Base-by-base conservation (phyloP, 352 stramenopile genomes). In the Globisporangium camurandrum region DNA sequence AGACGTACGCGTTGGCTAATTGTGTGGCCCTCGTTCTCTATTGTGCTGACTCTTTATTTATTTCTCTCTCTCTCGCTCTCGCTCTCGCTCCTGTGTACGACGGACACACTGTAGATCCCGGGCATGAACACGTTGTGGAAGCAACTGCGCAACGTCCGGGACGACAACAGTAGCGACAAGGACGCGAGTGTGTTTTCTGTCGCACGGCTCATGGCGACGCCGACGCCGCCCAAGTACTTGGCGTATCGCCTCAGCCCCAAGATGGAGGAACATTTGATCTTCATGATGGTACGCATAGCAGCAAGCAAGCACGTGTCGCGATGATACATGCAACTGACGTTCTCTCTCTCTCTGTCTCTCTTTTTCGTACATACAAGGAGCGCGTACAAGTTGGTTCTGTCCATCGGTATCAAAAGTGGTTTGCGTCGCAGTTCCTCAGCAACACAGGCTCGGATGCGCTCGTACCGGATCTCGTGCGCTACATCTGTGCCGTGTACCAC, bases 401-500 rank as follows among this genome's bases (percentile, higher is more conserved):
- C 23, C 86, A 80, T 16, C 71, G 82, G 26, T 93, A 93, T 41
- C 82, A 93, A 42, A 91, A 91, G 57, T 93, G 82, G 82, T 93
- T 93, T 51, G 79, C 79, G 1, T 87, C 76, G 1, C 71, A 88
- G 31, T 91, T 91, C 57, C 62, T 93, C 40, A 86, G 72, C 30
- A 71, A 50, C 19, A 49, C 74, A 17, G 75, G 77, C 11, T 85
- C 74, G 9, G 82, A 90, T 37, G 68, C 77, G 27, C 65, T 91
- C 26, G 81, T 93, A 14, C 79, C 82, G 1, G 82, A 93, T 54
- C 56, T 93, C 34, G 76, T 91, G 36, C 79, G 82, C 1, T 93
- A 91, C 46, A 81, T 91, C 31, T 93, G 79, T 33, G 79, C 79
- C 8, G 82, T 91, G 31, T 88, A 88, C 52, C 82, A 91, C 36